Conservation (phyloP, 192 early-diverging fungal genomes). For the Backusella psychrophila region DNA sequence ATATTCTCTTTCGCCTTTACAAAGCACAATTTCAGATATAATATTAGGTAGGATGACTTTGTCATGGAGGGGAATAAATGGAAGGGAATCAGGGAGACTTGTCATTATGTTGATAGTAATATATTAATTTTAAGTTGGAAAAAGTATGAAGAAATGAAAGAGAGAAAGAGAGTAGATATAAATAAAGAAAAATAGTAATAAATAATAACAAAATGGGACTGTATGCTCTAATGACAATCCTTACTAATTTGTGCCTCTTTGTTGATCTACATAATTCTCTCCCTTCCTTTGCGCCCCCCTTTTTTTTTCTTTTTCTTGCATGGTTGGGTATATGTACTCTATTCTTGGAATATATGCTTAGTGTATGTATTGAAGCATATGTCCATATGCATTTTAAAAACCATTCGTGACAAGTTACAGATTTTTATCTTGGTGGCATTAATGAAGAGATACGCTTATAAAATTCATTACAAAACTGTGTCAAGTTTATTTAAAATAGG, state of each 20-base stretch:
- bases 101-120: not conserved
- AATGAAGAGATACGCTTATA: not conserved
- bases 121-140: not conserved
- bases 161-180: not conserved
- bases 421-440: not conserved
- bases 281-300: not conserved
- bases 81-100: not conserved
- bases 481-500: not conserved
- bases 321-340: not conserved
- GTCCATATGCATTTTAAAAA: not conserved
- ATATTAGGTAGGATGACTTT: slow-evolving; percentile 1
- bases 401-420: not conserved
- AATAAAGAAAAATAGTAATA: not conserved
- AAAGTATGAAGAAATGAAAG: not conserved
- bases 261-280: not conserved
- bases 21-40: not conserved
- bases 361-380: not conserved
- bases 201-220: not conserved
- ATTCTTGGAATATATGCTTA: not conserved
- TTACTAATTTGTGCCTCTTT: not conserved
- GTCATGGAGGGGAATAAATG: not conserved
- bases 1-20: not conserved
- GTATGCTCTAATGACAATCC: not conserved
- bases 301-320: not conserved
- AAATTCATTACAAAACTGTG: not conserved